phyloP scores from a whole-genome alignment of 225 moss, liverwort and hornwort species.

The Pseudisothecium myosuroides region DNA sequence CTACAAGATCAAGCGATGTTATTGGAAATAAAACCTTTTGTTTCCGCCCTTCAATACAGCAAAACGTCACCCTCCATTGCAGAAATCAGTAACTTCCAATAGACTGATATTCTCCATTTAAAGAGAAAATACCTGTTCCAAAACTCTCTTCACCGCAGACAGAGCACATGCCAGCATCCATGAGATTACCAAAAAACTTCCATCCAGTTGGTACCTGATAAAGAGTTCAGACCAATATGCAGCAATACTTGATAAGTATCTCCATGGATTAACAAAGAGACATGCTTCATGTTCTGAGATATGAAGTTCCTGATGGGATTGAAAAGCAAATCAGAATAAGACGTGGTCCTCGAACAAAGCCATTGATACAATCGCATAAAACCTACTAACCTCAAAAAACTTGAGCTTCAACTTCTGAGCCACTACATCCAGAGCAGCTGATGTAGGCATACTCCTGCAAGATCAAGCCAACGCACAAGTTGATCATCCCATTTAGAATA shows the following conservation, averaged over 20 bases:
- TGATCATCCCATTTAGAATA: background rate
- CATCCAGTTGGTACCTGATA: conserved; percentile 87
- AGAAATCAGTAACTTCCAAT: background rate
- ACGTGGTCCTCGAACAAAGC: background rate
- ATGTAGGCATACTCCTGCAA: conserved; percentile 97
- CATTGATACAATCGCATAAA: background rate
- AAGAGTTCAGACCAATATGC: background rate
- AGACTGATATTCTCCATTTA: background rate
- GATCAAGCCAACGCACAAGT: background rate
- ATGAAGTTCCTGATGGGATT: background rate
- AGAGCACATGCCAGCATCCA: conserved; percentile 92
- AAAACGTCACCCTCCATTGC: background rate
- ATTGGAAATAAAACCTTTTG: background rate
- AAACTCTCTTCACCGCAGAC: conserved; percentile 98
- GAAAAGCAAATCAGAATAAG: background rate
- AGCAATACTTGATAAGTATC: background rate
- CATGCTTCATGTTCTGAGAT: background rate
- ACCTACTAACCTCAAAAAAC: conserved; percentile 62
- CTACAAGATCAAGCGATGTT: conserved; percentile 3
- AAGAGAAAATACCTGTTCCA: conserved; percentile 52
- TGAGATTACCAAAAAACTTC: conserved; percentile 98
- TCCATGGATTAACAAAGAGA: background rate
- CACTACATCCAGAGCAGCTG: conserved; percentile 91
- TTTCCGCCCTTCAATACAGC: background rate
- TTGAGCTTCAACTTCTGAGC: conserved; percentile 69